Evolutionary conservation across 108 stramenopile genomes (phyloP).

Genomic region (Poteriospumella lacustris): DNA sequence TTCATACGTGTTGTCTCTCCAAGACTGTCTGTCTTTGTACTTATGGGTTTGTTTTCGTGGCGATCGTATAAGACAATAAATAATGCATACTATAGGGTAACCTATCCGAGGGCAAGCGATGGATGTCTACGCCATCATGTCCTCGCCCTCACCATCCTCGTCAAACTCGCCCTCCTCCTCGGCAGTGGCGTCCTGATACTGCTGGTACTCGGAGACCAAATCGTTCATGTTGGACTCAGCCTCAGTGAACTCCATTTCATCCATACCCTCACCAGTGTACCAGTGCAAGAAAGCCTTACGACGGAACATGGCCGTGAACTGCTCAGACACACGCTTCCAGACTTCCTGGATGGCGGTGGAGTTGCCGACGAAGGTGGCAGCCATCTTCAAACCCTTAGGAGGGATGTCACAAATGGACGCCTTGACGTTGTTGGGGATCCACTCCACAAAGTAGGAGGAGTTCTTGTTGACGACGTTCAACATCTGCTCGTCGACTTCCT

Average conservation of each 20-base stretch:
- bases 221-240: slow-evolving; percentile 75
- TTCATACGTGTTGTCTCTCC: no score
- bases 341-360: slow-evolving; percentile 87
- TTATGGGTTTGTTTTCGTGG: no score
- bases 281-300: slow-evolving; percentile 87
- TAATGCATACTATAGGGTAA: no score
- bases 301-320: slow-evolving; percentile 86
- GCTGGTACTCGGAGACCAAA: slow-evolving; percentile 76
- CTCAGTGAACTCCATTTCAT: slow-evolving; percentile 78
- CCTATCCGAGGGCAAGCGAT: no score
- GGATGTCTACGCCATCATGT: no score
- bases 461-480: slow-evolving; percentile 24
- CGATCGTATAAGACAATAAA: no score
- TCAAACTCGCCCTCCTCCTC: slow-evolving; percentile 70
- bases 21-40: no score
- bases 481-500: slow-evolving; percentile 29
- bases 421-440: slow-evolving; percentile 44
- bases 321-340: slow-evolving; percentile 79
- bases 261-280: slow-evolving; percentile 77
- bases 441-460: slow-evolving; percentile 32
- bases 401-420: slow-evolving; percentile 32
- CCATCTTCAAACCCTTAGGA: slow-evolving; percentile 33
- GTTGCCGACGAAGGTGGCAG: slow-evolving; percentile 82
- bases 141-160: slow-evolving; percentile 52
- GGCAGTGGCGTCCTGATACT: slow-evolving; percentile 78